phyloP scores from a whole-genome alignment of 768 basidiomycete genomes.

The Punctularia strigosozonata region DNA sequence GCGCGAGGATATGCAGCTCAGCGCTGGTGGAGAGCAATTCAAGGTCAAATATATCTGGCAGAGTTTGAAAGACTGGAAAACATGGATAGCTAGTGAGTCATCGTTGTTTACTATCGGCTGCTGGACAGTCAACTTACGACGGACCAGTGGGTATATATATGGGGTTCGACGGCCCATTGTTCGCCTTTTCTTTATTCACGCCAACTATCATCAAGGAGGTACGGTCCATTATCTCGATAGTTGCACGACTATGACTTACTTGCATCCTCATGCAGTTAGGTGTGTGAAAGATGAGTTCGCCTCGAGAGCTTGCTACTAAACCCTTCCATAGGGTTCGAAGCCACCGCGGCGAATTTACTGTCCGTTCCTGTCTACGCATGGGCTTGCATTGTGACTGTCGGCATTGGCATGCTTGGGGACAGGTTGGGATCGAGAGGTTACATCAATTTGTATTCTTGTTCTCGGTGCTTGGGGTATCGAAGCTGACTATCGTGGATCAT shows the following conservation, averaged over 20 bases:
- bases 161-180: constrained; percentile 50
- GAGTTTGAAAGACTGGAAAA: constrained; percentile 61
- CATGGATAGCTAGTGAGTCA: constrained; percentile 52
- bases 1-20: constrained; percentile 51
- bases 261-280: constrained; percentile 11
- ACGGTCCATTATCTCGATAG: constrained; percentile 5
- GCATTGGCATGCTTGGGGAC: constrained; percentile 53
- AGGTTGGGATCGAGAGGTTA: constrained; percentile 40
- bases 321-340: constrained; percentile 33
- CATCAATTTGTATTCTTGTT: constrained; percentile 45
- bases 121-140: too few species aligned
- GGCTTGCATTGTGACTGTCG: constrained; percentile 55
- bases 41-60: constrained; percentile 44
- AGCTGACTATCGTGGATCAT: neutral
- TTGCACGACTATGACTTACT: neutral
- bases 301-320: neutral
- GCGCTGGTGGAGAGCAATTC: constrained; percentile 49
- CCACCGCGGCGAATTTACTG: constrained; percentile 60
- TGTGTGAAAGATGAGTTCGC: constrained; percentile 16
- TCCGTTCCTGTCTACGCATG: constrained; percentile 71
- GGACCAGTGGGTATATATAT: constrained; percentile 61
- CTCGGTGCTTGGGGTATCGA: neutral
- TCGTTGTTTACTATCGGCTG: too few species aligned
- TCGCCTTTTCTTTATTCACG: constrained; percentile 39
- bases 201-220: constrained; percentile 41